Conservation (phyloP, 1,284 basidiomycete species). For the Cryptococcus sp. region DNA sequence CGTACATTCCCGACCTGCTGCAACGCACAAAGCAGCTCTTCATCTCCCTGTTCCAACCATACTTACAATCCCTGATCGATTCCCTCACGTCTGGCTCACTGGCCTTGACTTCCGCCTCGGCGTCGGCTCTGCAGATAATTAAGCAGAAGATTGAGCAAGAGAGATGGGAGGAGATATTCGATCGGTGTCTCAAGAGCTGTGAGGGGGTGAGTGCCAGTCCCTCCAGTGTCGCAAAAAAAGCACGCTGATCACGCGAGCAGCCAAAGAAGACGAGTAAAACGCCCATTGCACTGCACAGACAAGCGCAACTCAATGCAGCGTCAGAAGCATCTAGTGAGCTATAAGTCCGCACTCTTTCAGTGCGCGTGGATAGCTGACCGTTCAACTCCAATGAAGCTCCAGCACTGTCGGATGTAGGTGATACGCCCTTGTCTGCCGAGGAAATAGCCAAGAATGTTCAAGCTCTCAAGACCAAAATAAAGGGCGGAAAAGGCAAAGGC, state of each 20-base stretch:
- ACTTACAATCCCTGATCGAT: slow-evolving; percentile 75
- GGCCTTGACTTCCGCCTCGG: slow-evolving; percentile 44
- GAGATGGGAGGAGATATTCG: slow-evolving; percentile 49
- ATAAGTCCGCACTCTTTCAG: slow-evolving; percentile 34
- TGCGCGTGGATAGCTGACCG: slow-evolving; percentile 62
- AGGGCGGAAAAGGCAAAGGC: slow-evolving; percentile 53
- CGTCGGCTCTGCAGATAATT: slow-evolving; percentile 29
- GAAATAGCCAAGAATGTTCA: slow-evolving; percentile 91
- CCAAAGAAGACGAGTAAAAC: slow-evolving; percentile 16
- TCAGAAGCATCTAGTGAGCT: slow-evolving; percentile 30
- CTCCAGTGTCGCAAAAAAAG: neutral
- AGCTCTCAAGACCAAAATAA: slow-evolving; percentile 78
- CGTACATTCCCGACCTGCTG: slow-evolving; percentile 89
- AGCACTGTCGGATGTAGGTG: slow-evolving; percentile 24
- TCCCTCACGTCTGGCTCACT: slow-evolving; percentile 59
- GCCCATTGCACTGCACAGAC: slow-evolving; percentile 24
- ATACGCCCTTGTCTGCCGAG: slow-evolving; percentile 60
- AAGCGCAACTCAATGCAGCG: slow-evolving; percentile 32
- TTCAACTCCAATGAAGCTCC: slow-evolving; percentile 55
- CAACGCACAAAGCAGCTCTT: slow-evolving; percentile 78
- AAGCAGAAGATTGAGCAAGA: slow-evolving; percentile 40
- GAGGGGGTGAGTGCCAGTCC: slow-evolving; percentile 23
- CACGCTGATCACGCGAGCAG: neutral
- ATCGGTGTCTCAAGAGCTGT: slow-evolving; percentile 44
- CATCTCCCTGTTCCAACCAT: slow-evolving; percentile 78